Base-by-base conservation (phyloP, 2,329 filamentous ascomycete species). In the Alternaria sp. region DNA sequence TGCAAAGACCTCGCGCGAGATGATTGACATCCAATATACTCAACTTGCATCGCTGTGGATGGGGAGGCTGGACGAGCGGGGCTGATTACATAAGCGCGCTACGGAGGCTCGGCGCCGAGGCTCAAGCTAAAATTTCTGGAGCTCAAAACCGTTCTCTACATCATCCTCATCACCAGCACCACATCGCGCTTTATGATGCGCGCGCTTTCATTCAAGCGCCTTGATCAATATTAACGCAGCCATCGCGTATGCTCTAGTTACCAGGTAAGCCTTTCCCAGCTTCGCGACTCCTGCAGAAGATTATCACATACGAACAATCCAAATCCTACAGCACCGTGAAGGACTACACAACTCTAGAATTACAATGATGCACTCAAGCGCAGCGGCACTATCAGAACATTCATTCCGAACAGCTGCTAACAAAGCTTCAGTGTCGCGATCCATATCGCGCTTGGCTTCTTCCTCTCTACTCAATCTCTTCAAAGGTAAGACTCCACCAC, bases 321-420 rank as follows among this genome's bases (percentile, higher is more conserved):
- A 87, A 86, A 79, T 83, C 86, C 86, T 84, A 87, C 80, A 82
- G 75, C 74, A 69, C 79, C 80, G 76, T 87, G 85, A 83, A 83
- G 85, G 85, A 86, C 76, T 75, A 74, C 69, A 67, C 75, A 74
- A 81, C 81, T 86, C 81, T 86, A 86, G 81, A 85, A 86, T 85
- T 86, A 86, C 83, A 82, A 85, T 87, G 85, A 87, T 78, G 75
- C 76, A 74, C 49, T 62, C 30, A 67, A 61, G 47, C 62, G 66
- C 40, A 62, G n/a, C 61, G 52, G 46, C 40, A 28, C 57, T n/a
- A 19, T 57, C 12, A 54, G n/a, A 11, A 21, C 13, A 4, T 32
- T 19, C 25, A 19, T 8, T 26, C 23, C 60, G 61, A 60, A 36
- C 45, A 61, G 17, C 56, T 13, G 65, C 72, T 77, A 69, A 77